Base-by-base conservation (phyloP, 768 basidiomycete genomes). In the Dioszegia hungarica region DNA sequence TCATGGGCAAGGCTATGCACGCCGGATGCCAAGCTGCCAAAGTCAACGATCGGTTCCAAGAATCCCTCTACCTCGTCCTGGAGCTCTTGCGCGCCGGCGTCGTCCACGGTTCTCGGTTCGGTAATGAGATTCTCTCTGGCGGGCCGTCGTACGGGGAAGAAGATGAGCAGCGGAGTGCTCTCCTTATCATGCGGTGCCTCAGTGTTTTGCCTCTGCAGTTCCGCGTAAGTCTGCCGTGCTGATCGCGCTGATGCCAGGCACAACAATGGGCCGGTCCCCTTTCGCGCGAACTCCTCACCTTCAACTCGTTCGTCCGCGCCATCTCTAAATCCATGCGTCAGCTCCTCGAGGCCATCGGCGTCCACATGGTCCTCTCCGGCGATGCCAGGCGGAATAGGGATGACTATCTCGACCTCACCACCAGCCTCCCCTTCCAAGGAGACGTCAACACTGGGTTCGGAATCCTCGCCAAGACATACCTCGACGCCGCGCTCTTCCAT, bases 381-480 rank as follows among this genome's bases (percentile, higher is more conserved):
- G 93, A 97, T 70, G 92, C 90, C 31, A 84, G 86, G 29, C 82
- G 89, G 46, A 82, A 84, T 40, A 83, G 94, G 66, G 93, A 97
- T 61, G 95, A 98, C 73, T 79, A 90, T 63, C 79, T 95, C 66
- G 95, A 98, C 74, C 86, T 98, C 60, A 85, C 90, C 61, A 82
- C 95, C 31, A 90, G 89, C 41, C 80, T 97, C 31, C 91, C 93
- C 9, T 95, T 98, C 83, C 93, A 95, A 74, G 82, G 83, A 54
- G 95, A 98, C 72, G 90, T 91, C 67, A 95, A 95, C 80, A 98
- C 95, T 0, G 95, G 93, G 19, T 97, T 97, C 77, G 95, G 95
- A 3, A 89, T 99, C 62, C 82, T 99, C 20, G 91, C 89, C 15
- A 99, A 97, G 80, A 92, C 93, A 33, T 94, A 95, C 79, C 79